phyloP scores from a whole-genome alignment of 169 alveolate genomes.

The Miamiensis avidus region DNA sequence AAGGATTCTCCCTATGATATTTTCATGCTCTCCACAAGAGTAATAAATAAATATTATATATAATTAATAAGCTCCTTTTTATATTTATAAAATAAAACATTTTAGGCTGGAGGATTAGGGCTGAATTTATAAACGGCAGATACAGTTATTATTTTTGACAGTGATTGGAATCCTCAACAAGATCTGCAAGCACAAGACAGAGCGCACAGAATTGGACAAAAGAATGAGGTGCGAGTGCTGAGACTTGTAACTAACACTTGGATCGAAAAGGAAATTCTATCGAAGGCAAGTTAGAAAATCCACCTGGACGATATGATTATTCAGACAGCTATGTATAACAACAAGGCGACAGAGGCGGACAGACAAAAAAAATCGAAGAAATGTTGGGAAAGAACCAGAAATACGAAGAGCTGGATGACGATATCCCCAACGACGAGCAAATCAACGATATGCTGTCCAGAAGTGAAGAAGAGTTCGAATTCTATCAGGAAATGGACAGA shows the following conservation, averaged over 20 bases:
- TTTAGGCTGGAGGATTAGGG: slow-evolving; percentile 99
- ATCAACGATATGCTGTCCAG: slow-evolving; percentile 85
- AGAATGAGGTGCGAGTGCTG: slow-evolving; percentile 90
- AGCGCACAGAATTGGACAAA: slow-evolving; percentile 96
- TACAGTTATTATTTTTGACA: slow-evolving; percentile 95
- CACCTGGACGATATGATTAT: slow-evolving; percentile 91
- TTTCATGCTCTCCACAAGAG: slow-evolving; percentile 94
- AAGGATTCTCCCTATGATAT: slow-evolving; percentile 84
- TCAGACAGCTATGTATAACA: slow-evolving; percentile 91
- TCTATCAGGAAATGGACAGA: slow-evolving; percentile 79
- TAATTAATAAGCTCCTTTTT: no score
- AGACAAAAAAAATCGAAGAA: slow-evolving; percentile 82
- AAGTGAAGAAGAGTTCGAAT: slow-evolving; percentile 78
- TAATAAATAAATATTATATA: no score
- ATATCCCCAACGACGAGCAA: slow-evolving; percentile 76
- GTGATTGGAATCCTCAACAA: slow-evolving; percentile 96
- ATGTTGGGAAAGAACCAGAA: slow-evolving; percentile 74
- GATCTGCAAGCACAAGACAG: slow-evolving; percentile 95
- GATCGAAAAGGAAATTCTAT: slow-evolving; percentile 89
- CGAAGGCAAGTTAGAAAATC: slow-evolving; percentile 88
- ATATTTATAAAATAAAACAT: no score
- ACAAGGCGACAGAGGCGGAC: slow-evolving; percentile 81
- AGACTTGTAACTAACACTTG: slow-evolving; percentile 86
- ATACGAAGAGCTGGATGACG: slow-evolving; percentile 77
- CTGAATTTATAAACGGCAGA: slow-evolving; percentile 97